phyloP scores from a whole-genome alignment of 2,329 filamentous ascomycete species.

The Aureobasidium sp. region DNA sequence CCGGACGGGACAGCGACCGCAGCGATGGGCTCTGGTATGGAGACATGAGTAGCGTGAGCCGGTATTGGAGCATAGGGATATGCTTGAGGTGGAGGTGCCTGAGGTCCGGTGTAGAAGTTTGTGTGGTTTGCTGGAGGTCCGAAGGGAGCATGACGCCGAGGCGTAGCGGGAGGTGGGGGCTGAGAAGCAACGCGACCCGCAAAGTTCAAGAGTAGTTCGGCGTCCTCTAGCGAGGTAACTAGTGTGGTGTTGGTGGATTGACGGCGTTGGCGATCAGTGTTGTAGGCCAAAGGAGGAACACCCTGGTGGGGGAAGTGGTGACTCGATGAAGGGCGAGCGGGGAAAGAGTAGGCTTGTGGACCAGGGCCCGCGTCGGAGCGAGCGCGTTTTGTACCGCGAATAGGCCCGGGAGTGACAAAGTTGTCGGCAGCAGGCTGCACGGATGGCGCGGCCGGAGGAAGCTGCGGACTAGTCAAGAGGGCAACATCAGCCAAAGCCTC shows the following conservation, averaged over 20 bases:
- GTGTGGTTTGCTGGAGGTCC: not conserved
- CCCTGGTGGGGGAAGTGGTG: conserved; percentile 32
- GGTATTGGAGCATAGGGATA: not conserved
- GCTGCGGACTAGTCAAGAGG: conserved; percentile 31
- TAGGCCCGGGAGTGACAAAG: conserved; percentile 22
- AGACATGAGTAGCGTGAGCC: not conserved
- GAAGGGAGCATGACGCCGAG: conserved; percentile 15
- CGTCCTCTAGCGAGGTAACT: conserved; percentile 36
- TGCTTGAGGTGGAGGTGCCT: conserved; percentile 2
- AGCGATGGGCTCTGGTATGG: not conserved
- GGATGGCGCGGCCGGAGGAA: conserved; percentile 1
- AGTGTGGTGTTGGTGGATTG: conserved; percentile 17
- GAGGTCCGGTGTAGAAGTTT: not conserved
- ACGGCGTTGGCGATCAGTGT: conserved; percentile 22
- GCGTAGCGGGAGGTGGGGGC: not conserved
- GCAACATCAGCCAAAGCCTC: conserved; percentile 40
- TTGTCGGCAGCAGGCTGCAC: conserved; percentile 19
- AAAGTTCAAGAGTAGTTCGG: conserved; percentile 41
- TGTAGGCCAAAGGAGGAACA: not conserved
- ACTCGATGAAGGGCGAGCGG: conserved; percentile 41
- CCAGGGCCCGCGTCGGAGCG: conserved; percentile 51
- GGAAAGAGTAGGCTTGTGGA: conserved; percentile 33
- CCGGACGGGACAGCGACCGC: not conserved
- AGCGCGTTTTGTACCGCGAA: conserved; percentile 44
- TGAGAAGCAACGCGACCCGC: conserved; percentile 19